Evolutionary conservation across 352 stramenopile genomes (phyloP).

Genomic region (Phytophthora tentaculata): DNA sequence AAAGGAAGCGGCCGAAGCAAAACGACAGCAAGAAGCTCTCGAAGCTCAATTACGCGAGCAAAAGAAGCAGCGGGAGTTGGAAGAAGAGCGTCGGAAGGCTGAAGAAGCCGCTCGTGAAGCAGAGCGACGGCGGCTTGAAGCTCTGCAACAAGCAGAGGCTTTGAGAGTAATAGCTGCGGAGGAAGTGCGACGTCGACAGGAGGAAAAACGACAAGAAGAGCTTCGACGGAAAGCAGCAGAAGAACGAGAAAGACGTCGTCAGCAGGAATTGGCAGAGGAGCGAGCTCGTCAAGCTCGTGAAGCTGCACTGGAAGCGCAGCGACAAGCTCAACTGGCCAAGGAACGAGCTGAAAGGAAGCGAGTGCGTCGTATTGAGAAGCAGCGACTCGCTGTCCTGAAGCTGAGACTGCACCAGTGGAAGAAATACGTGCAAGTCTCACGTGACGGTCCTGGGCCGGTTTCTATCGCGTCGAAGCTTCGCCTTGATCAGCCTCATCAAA

Average conservation of each 20-base stretch:
- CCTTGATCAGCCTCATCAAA: constrained; percentile 40
- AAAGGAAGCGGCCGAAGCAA: constrained; percentile 42
- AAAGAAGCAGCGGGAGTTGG: constrained; percentile 54
- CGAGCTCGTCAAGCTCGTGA: constrained; percentile 47
- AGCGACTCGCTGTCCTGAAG: constrained; percentile 57
- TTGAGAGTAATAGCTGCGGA: constrained; percentile 43
- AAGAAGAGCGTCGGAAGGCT: constrained; percentile 41
- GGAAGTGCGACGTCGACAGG: constrained; percentile 47
- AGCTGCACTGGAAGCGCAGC: constrained; percentile 53
- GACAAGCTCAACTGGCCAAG: constrained; percentile 52
- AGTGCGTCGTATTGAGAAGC: constrained; percentile 47
- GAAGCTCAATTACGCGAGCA: constrained; percentile 42
- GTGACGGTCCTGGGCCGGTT: constrained; percentile 45
- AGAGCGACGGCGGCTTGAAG: constrained; percentile 36
- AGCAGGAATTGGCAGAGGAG: constrained; percentile 49
- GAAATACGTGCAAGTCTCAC: constrained; percentile 64
- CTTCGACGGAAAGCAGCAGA: constrained; percentile 40
- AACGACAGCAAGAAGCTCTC: constrained; percentile 39
- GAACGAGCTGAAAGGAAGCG: constrained; percentile 47
- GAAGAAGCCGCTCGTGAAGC: constrained; percentile 48
- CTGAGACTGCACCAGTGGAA: constrained; percentile 70
- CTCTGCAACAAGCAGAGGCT: constrained; percentile 28
- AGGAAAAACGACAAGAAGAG: constrained; percentile 46
- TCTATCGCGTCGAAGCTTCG: constrained; percentile 46
- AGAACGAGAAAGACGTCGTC: constrained; percentile 50